phyloP scores from a whole-genome alignment of 2,329 filamentous ascomycete genomes.

The Paecilomyces fulvus region DNA sequence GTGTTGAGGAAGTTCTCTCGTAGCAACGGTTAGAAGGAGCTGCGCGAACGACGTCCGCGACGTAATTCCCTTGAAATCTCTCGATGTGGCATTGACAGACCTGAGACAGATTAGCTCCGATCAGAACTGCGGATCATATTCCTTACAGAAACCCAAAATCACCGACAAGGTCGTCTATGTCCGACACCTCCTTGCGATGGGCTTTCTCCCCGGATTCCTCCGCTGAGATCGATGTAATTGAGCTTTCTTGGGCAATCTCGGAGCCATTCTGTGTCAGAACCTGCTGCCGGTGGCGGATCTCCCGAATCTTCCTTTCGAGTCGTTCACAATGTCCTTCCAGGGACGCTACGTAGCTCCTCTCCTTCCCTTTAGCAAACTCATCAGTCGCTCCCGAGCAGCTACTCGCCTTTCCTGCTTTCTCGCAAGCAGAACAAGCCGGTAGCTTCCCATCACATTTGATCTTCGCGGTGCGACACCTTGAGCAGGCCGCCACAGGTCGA shows the following conservation, averaged over 20 bases:
- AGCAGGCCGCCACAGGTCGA: constrained; percentile 70
- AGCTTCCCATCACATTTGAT: constrained; percentile 97
- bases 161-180: constrained; percentile 85
- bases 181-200: constrained; percentile 61
- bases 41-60: constrained; percentile 10
- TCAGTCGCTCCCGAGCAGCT: constrained; percentile 94
- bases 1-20: constrained; percentile 62
- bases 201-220: constrained; percentile 24
- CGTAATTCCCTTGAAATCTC: constrained; percentile 84
- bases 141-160: constrained; percentile 84
- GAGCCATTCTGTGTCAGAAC: constrained; percentile 17
- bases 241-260: constrained; percentile 23
- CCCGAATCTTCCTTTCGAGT: constrained; percentile 64
- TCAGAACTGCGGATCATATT: not conserved
- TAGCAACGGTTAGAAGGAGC: constrained; percentile 55
- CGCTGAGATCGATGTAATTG: constrained; percentile 26
- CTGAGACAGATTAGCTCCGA: constrained; percentile 37
- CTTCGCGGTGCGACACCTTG: constrained; percentile 80
- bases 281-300: constrained; percentile 28
- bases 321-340: constrained; percentile 87
- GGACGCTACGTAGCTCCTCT: constrained; percentile 91
- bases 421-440: constrained; percentile 89
- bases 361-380: constrained; percentile 90
- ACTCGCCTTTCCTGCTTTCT: constrained; percentile 74
- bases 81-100: constrained; percentile 86